These are phyloP conservation scores for Leccinum subgranulosum DNA, from an alignment of 768 basidiomycete species.

Conservation along the genomic window DNA sequence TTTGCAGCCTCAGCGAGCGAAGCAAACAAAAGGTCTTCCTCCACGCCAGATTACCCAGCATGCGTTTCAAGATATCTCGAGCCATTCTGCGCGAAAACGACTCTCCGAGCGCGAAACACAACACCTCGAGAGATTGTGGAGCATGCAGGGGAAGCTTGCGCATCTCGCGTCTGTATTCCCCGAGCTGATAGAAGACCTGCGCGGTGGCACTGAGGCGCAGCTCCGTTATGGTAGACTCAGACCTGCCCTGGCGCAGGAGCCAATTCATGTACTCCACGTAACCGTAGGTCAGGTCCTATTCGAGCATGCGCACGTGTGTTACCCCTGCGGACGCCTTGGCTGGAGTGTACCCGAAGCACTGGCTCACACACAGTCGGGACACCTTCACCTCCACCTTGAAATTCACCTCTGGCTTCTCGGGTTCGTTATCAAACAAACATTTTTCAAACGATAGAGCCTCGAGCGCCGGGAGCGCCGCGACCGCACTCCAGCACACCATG, in stretches of 20 bases:
- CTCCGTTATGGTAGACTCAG: not conserved
- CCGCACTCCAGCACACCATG: not conserved
- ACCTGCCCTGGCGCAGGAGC: not conserved
- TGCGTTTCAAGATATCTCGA: not conserved
- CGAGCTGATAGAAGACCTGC: too few species aligned
- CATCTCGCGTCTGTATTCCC: not conserved
- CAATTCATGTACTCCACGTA: not conserved
- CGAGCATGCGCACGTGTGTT: not conserved
- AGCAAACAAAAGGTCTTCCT: not conserved
- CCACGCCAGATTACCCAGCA: not conserved
- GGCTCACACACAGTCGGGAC: not conserved
- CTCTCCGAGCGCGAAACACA: not conserved
- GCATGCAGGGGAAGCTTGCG: not conserved
- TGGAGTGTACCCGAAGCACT: not conserved
- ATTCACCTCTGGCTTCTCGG: not conserved
- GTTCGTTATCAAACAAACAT: not conserved
- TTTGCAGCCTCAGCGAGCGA: not conserved
- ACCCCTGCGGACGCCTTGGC: not conserved
- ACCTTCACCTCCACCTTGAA: not conserved
- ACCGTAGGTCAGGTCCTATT: not conserved
- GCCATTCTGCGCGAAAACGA: not conserved
- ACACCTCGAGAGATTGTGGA: not conserved
- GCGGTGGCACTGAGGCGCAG: not conserved
- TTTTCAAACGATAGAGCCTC: not conserved
- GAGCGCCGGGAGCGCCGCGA: not conserved